A percentile compares a stretch with the other conserved stretches of the same genome.
Evolutionary conservation across 495 filamentous ascomycete species (phyloP).

Genomic region (Hypoxylon lenormandii): DNA sequence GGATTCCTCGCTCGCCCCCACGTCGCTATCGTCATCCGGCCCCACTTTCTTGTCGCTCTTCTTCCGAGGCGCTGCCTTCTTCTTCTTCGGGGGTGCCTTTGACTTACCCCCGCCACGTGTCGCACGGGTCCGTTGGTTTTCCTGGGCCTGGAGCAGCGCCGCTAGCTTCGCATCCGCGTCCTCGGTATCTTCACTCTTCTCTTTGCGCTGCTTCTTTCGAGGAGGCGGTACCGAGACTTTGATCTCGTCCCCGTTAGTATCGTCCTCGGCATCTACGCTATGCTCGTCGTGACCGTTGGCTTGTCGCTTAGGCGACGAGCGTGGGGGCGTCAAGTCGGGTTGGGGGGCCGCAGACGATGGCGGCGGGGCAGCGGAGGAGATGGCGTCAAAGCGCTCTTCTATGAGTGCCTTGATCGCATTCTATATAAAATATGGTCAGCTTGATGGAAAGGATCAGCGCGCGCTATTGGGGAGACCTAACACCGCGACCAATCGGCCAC

Average conservation of each 20-base stretch:
- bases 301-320: slow-evolving; percentile 38
- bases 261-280: slow-evolving; percentile 42
- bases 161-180: slow-evolving; percentile 89
- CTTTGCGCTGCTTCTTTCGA: slow-evolving; percentile 70
- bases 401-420: slow-evolving; percentile 84
- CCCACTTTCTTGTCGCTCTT: slow-evolving; percentile 83
- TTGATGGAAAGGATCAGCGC: neutral
- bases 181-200: slow-evolving; percentile 55
- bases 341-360: slow-evolving; percentile 47
- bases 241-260: slow-evolving; percentile 59
- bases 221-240: slow-evolving; percentile 65
- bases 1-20: slow-evolving; percentile 70
- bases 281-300: slow-evolving; percentile 54
- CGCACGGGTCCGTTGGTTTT: slow-evolving; percentile 77
- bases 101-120: slow-evolving; percentile 75
- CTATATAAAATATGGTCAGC: slow-evolving; percentile 59
- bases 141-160: slow-evolving; percentile 88
- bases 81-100: slow-evolving; percentile 74
- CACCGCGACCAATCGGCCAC: neutral
- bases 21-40: slow-evolving; percentile 82
- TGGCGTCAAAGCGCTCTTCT: slow-evolving; percentile 87
- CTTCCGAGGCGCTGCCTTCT: slow-evolving; percentile 57
- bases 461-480: neutral
- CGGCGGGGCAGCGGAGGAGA: slow-evolving; percentile 64
- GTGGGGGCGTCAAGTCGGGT: slow-evolving; percentile 40